Evolutionary conservation across 2,329 filamentous ascomycete genomes (phyloP).

Genomic region (Furcasterigmium sp.): DNA sequence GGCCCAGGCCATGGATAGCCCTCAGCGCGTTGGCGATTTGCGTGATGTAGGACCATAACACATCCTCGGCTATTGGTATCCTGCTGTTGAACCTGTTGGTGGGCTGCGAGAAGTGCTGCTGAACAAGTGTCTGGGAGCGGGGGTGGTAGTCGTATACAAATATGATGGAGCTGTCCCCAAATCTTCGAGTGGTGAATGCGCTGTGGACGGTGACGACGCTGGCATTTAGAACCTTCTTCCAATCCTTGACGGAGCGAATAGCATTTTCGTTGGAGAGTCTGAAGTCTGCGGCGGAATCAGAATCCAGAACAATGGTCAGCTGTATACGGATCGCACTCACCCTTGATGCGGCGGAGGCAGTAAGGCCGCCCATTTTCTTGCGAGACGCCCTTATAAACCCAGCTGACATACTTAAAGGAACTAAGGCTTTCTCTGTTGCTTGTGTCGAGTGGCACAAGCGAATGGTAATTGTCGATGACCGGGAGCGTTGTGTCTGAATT

Average conservation of each 20-base stretch:
- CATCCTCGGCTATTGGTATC: slow-evolving; percentile 58
- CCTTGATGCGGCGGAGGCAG: slow-evolving; percentile 79
- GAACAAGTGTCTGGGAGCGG: slow-evolving; percentile 80
- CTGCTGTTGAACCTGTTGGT: slow-evolving; percentile 37
- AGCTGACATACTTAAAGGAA: slow-evolving; percentile 83
- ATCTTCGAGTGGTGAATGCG: slow-evolving; percentile 87
- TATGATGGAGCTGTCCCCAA: slow-evolving; percentile 90
- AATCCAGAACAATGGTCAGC: no score
- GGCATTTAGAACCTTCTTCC: slow-evolving; percentile 79
- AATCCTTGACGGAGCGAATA: slow-evolving; percentile 79
- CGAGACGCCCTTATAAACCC: slow-evolving; percentile 92
- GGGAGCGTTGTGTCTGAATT: slow-evolving; percentile 57
- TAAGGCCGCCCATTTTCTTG: slow-evolving; percentile 87
- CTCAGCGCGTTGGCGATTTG: slow-evolving; percentile 87
- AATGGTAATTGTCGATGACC: slow-evolving; percentile 83
- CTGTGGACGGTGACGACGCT: slow-evolving; percentile 84
- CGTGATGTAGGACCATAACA: slow-evolving; percentile 87
- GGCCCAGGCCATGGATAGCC: slow-evolving; percentile 72
- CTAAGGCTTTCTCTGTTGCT: slow-evolving; percentile 71
- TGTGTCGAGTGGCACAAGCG: slow-evolving; percentile 82
- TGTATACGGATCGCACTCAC: slow-evolving; percentile 31
- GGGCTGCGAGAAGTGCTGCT: slow-evolving; percentile 62
- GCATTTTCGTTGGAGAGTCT: slow-evolving; percentile 84
- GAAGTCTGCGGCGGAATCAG: slow-evolving; percentile 52
- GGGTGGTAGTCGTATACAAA: slow-evolving; percentile 94